phyloP scores from a whole-genome alignment of 495 filamentous ascomycete species.

The Chaetomium fimeti region DNA sequence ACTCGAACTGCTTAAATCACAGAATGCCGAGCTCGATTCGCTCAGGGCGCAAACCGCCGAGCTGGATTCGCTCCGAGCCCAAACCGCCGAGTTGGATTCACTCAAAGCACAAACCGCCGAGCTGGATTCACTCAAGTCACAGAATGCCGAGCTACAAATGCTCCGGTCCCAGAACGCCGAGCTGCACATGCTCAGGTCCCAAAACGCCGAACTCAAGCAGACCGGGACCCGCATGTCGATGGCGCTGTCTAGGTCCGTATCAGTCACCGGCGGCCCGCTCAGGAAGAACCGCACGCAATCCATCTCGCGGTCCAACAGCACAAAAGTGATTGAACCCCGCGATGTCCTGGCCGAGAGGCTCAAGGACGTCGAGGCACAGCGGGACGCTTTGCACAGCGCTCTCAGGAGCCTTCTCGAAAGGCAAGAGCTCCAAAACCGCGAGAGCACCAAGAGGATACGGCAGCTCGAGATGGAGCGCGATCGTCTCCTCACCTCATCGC shows the following conservation, averaged over 20 bases:
- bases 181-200: constrained; percentile 63
- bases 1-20: constrained; percentile 63
- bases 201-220: constrained; percentile 52
- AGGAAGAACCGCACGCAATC: constrained; percentile 36
- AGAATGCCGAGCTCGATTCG: constrained; percentile 68
- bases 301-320: constrained; percentile 59
- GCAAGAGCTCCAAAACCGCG: constrained; percentile 75
- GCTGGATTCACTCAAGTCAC: constrained; percentile 63
- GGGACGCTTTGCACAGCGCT: constrained; percentile 85
- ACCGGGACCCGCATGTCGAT: constrained; percentile 31
- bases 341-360: constrained; percentile 77
- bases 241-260: constrained; percentile 46
- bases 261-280: constrained; percentile 37
- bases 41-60: constrained; percentile 64
- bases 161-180: constrained; percentile 70
- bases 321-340: constrained; percentile 61
- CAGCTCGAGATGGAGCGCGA: constrained; percentile 76
- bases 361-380: constrained; percentile 89
- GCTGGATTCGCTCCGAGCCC: constrained; percentile 60
- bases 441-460: constrained; percentile 73
- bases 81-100: constrained; percentile 68
- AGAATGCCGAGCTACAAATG: constrained; percentile 50
- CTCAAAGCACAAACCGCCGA: constrained; percentile 69
- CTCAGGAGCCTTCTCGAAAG: constrained; percentile 84
- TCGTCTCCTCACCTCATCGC: constrained; percentile 64